phyloP scores from a whole-genome alignment of 441 rosid genomes.

The Populus hybrid region DNA sequence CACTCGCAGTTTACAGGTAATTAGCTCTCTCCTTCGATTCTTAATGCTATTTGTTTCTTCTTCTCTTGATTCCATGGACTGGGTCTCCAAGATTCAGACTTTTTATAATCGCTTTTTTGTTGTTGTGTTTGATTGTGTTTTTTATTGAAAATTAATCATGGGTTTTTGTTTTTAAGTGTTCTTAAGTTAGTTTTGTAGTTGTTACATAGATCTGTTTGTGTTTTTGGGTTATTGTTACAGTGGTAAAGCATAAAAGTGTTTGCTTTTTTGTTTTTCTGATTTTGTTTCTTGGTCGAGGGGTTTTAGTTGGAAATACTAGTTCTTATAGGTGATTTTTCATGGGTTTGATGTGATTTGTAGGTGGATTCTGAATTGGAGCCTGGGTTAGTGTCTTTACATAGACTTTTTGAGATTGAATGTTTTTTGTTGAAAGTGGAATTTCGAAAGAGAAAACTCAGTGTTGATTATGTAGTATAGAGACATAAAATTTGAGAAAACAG shows the following conservation, averaged over 20 bases:
- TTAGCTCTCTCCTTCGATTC: neutral
- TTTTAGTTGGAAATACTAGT: neutral
- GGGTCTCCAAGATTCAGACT: neutral
- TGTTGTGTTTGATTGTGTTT: neutral
- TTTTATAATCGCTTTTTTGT: neutral
- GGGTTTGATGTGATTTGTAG: neutral
- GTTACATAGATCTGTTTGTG: neutral
- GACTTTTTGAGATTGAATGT: neutral
- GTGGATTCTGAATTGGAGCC: neutral
- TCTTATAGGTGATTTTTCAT: neutral
- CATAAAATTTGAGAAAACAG: neutral
- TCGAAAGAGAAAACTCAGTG: neutral
- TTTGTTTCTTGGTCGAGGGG: neutral
- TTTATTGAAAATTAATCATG: neutral
- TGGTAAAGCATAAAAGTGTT: neutral
- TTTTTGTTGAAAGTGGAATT: no score
- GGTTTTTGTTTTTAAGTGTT: neutral
- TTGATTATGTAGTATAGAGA: neutral
- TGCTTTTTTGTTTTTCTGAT: neutral
- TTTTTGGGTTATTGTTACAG: neutral
- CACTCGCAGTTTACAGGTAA: neutral
- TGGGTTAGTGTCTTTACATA: neutral
- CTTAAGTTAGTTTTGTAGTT: neutral
- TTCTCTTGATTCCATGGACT: neutral
- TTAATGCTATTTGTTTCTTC: neutral